Percentiles rank a stretch among this genome's conserved stretches.
Evolutionary conservation across 208 protist genomes (phyloP).

Genomic region (Trypanosoma cruzi): DNA sequence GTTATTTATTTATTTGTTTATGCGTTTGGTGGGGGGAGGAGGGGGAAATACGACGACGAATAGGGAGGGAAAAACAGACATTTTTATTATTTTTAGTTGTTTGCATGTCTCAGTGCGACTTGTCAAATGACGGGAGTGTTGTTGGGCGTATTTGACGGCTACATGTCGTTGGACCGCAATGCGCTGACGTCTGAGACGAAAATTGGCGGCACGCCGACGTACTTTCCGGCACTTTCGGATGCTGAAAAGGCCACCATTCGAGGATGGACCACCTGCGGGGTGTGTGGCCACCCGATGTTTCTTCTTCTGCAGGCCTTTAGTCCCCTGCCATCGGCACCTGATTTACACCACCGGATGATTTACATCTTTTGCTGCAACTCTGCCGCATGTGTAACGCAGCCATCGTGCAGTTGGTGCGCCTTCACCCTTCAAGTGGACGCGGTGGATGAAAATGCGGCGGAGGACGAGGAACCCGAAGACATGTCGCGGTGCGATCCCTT

Average conservation of each 20-base stretch:
- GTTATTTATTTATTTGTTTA: no score
- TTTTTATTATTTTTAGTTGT: slow-evolving; percentile 19
- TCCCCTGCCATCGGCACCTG: slow-evolving; percentile 41
- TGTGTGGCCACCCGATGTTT: slow-evolving; percentile 71
- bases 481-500: slow-evolving; percentile 35
- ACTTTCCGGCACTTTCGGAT: slow-evolving; percentile 48
- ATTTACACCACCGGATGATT: slow-evolving; percentile 74
- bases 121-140: slow-evolving; percentile 37
- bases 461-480: slow-evolving; percentile 44
- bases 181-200: slow-evolving; percentile 74
- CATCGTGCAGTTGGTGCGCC: slow-evolving; percentile 67
- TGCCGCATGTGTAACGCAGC: slow-evolving; percentile 57
- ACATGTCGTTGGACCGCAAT: slow-evolving; percentile 58
- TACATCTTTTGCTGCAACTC: slow-evolving; percentile 87
- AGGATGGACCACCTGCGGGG: slow-evolving; percentile 68
- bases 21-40: no score
- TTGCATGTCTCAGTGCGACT: no score
- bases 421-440: slow-evolving; percentile 68
- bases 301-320: slow-evolving; percentile 80
- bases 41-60: no score
- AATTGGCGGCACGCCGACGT: slow-evolving; percentile 64
- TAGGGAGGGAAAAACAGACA: no score
- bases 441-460: slow-evolving; percentile 37
- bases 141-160: slow-evolving; percentile 80
- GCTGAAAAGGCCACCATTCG: slow-evolving; percentile 33